Evolutionary conservation across 805 yeast species (phyloP).

Genomic region (Cephaloascus fragrans): DNA sequence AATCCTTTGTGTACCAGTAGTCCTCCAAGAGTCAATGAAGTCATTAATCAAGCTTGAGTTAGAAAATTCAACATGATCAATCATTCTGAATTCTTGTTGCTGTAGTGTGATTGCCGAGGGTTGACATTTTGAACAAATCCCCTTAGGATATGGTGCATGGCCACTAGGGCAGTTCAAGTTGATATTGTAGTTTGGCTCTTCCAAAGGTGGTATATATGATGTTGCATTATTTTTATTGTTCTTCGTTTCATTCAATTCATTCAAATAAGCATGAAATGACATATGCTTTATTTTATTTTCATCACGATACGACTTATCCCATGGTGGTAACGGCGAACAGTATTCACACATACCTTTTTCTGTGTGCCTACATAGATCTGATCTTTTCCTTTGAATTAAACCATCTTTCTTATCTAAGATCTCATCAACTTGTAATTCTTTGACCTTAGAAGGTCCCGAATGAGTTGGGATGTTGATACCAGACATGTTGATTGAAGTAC

Average conservation of each 20-base stretch:
- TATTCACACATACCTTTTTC: conserved; percentile 97
- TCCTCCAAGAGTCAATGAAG: conserved; percentile 90
- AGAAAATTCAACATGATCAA: conserved; percentile 92
- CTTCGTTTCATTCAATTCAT: conserved; percentile 56
- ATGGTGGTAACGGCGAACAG: conserved; percentile 92
- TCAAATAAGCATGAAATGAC: conserved; percentile 77
- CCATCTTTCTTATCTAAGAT: conserved; percentile 60
- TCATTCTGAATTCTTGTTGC: conserved; percentile 88
- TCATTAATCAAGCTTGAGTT: conserved; percentile 62
- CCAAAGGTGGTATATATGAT: conserved; percentile 67
- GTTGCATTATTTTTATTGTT: conserved; percentile 52
- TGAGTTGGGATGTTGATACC: conserved; percentile 1
- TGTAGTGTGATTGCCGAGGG: conserved; percentile 92
- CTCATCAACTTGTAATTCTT: conserved; percentile 61
- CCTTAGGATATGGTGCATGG: conserved; percentile 90
- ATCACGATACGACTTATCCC: conserved; percentile 71
- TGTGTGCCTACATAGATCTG: conserved; percentile 72
- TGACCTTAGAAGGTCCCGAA: conserved; percentile 14
- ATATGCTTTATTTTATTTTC: conserved; percentile 77
- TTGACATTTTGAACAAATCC: conserved; percentile 94
- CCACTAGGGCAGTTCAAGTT: conserved; percentile 61
- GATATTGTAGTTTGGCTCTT: conserved; percentile 61
- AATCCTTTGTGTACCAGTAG: conserved; percentile 75
- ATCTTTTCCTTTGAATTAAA: conserved; percentile 51
- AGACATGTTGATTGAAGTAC: not conserved